Percentiles rank a stretch among this genome's conserved stretches.
These are phyloP conservation scores for Vinca major DNA, from an alignment of 305 asterid genomes.

Conservation along the genomic window DNA sequence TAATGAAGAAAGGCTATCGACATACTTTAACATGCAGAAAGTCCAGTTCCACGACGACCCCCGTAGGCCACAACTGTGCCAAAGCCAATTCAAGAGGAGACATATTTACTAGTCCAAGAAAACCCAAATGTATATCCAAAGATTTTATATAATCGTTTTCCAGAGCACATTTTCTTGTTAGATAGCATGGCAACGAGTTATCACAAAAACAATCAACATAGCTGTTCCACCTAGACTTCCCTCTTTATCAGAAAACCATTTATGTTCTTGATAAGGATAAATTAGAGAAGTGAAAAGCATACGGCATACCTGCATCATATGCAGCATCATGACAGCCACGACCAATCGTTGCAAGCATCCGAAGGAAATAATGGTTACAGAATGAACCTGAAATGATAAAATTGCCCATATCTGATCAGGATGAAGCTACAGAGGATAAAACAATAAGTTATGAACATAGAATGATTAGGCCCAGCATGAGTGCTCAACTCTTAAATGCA, in stretches of 20 bases:
- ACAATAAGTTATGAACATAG: neutral
- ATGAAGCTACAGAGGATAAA: neutral
- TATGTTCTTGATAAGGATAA: neutral
- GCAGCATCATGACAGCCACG: constrained; percentile 68
- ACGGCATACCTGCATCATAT: constrained; percentile 72
- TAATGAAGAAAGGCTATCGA: no score
- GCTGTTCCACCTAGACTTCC: neutral
- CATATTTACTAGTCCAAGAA: neutral
- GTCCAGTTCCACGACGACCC: neutral
- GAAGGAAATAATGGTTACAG: constrained; percentile 87
- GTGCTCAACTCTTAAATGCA: neutral
- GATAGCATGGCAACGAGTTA: neutral
- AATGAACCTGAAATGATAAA: constrained; percentile 43
- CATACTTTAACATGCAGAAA: no score
- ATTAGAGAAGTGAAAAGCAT: constrained; percentile 19
- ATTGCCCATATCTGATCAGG: neutral
- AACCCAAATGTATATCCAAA: neutral
- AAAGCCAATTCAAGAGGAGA: neutral
- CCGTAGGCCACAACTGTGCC: neutral
- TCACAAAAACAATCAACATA: neutral
- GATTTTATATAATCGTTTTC: neutral
- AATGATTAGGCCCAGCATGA: neutral
- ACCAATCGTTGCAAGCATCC: constrained; percentile 67
- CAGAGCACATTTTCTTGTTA: neutral
- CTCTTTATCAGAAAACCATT: neutral